These are phyloP conservation scores for Termitomyces sp. DNA, from an alignment of 768 basidiomycete genomes.

Conservation along the genomic window DNA sequence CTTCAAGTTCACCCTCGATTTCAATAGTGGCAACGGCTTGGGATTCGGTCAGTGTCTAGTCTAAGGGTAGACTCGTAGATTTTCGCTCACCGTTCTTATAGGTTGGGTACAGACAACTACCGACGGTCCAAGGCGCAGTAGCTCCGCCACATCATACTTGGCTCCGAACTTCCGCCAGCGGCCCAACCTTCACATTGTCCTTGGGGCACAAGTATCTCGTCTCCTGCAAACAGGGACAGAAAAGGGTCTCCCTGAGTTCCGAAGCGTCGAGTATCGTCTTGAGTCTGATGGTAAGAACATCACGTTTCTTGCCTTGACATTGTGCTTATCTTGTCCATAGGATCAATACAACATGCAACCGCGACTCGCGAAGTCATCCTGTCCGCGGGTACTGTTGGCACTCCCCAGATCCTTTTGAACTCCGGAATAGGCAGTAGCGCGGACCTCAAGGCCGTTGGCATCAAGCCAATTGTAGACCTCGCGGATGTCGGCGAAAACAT, in stretches of 20 bases:
- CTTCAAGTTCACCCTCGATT: constrained; percentile 20
- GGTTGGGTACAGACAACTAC: constrained; percentile 24
- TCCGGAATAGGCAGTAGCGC: constrained; percentile 31
- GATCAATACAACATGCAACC: constrained; percentile 11
- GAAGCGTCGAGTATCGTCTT: constrained; percentile 17
- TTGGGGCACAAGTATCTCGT: constrained; percentile 27
- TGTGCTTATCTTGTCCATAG: constrained; percentile 9
- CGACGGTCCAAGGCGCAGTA: constrained; percentile 21
- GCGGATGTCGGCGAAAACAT: constrained; percentile 39
- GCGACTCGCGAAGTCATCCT: constrained; percentile 36
- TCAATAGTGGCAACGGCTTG: constrained; percentile 22
- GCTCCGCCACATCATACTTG: constrained; percentile 27
- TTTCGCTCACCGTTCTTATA: not conserved
- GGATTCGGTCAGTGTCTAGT: constrained; percentile 13
- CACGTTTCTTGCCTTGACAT: not conserved
- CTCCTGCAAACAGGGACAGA: constrained; percentile 16
- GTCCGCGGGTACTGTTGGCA: constrained; percentile 32
- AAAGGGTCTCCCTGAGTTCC: constrained; percentile 14
- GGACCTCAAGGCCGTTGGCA: constrained; percentile 19
- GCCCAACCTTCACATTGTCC: constrained; percentile 23
- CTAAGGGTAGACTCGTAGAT: not conserved
- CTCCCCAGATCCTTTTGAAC: constrained; percentile 29
- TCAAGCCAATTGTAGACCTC: constrained; percentile 26
- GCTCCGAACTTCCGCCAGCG: constrained; percentile 18
- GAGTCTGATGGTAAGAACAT: constrained; percentile 1